phyloP scores from a whole-genome alignment of 495 filamentous ascomycete species.

The Hypoxylon lenormandii region DNA sequence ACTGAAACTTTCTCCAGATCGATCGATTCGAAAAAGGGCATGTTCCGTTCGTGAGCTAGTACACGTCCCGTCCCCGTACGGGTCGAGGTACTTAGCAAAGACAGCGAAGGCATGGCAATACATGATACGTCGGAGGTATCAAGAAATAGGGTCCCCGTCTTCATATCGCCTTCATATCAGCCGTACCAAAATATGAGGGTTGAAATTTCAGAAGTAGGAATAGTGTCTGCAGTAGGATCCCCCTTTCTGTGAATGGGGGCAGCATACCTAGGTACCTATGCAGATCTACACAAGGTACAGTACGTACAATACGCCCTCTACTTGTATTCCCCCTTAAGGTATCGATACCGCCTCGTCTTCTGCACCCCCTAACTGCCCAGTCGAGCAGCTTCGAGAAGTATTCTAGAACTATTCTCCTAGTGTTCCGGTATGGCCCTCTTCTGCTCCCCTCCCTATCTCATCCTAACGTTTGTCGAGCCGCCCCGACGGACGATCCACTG shows the following conservation, averaged over 20 bases:
- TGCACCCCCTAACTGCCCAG: too few species aligned
- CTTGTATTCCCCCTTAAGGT: background rate
- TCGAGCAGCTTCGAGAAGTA: constrained; percentile 13
- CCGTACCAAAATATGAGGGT: constrained; percentile 12
- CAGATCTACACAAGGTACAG: too few species aligned
- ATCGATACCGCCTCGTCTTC: background rate
- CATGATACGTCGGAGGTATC: constrained; percentile 16
- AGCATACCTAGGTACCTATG: background rate
- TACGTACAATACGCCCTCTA: background rate
- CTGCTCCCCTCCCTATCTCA: background rate
- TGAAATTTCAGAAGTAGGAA: background rate
- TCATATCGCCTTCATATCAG: too few species aligned
- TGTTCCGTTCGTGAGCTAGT: background rate
- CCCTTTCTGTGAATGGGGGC: background rate
- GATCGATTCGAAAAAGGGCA: background rate
- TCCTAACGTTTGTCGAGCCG: background rate
- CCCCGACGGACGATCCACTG: too few species aligned
- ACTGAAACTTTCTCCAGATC: background rate
- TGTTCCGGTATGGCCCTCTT: background rate
- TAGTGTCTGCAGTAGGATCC: constrained; percentile 1
- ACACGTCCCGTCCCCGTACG: background rate
- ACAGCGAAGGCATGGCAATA: background rate
- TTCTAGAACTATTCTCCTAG: constrained; percentile 23
- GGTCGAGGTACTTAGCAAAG: background rate
- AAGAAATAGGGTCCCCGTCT: background rate